phyloP scores from a whole-genome alignment of 495 filamentous ascomycete genomes.

The Penicillium arizonense region DNA sequence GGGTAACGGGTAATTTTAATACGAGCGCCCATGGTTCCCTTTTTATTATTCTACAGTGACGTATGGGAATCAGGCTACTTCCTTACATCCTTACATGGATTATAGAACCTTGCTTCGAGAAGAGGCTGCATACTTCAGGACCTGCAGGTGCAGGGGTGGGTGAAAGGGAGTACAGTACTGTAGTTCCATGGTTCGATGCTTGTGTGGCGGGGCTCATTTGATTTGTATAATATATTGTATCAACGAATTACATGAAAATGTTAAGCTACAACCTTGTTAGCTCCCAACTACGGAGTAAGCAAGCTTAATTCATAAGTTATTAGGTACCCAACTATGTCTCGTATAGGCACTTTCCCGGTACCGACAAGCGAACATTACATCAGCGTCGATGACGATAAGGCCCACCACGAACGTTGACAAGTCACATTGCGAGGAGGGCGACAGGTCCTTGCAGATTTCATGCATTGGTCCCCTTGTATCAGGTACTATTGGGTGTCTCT shows the following conservation, averaged over 20 bases:
- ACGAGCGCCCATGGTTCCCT: slow-evolving; percentile 24
- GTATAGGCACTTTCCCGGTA: too few species aligned
- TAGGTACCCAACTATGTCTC: neutral
- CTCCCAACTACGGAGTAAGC: too few species aligned
- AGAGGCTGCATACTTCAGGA: slow-evolving; percentile 1
- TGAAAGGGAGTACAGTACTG: slow-evolving; percentile 2
- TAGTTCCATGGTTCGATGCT: slow-evolving; percentile 4
- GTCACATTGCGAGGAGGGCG: slow-evolving; percentile 34
- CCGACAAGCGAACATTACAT: slow-evolving; percentile 2
- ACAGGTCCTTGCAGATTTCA: slow-evolving; percentile 39
- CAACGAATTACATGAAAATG: too few species aligned
- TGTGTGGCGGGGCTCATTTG: neutral
- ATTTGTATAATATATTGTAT: neutral
- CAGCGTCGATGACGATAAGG: slow-evolving; percentile 25
- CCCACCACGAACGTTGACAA: slow-evolving; percentile 30
- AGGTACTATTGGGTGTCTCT: neutral
- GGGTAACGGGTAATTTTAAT: slow-evolving; percentile 11
- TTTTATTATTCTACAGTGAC: slow-evolving; percentile 10
- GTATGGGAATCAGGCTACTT: slow-evolving; percentile 5
- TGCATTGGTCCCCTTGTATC: slow-evolving; percentile 18
- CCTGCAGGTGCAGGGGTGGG: neutral
- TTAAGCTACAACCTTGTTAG: too few species aligned
- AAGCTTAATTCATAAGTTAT: neutral
- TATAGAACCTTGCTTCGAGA: slow-evolving; percentile 27
- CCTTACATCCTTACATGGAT: slow-evolving; percentile 17